Evolutionary conservation across 805 yeast genomes (phyloP).

Genomic region (Jamesozyma gamospora): DNA sequence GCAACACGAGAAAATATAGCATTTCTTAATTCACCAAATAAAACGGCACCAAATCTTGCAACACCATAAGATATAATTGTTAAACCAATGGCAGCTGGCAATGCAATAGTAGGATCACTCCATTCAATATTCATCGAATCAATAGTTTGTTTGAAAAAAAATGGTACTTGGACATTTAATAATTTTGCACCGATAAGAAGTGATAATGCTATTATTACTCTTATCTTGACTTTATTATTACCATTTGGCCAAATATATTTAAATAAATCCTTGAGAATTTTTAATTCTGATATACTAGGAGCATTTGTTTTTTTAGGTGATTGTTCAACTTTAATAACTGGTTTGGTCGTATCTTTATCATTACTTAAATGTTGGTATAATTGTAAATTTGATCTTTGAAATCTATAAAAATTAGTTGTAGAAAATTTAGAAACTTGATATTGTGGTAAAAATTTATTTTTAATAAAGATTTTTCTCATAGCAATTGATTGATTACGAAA

Average conservation of each 20-base stretch:
- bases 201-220: conserved; percentile 69
- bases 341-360: no score
- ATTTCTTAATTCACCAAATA: conserved; percentile 89
- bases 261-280: conserved; percentile 53
- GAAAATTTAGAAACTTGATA: no score
- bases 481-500: no score
- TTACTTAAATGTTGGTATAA: no score
- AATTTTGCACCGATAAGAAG: conserved; percentile 73
- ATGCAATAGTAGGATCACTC: conserved; percentile 53
- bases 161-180: conserved; percentile 91
- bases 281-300: conserved; percentile 32
- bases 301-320: not conserved
- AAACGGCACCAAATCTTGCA: conserved; percentile 87
- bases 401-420: no score
- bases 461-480: no score
- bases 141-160: conserved; percentile 78
- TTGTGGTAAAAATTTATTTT: no score
- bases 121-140: conserved; percentile 92
- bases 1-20: conserved; percentile 95
- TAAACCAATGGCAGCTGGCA: conserved; percentile 46
- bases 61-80: conserved; percentile 80
- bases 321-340: no score
- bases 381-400: no score
- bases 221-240: conserved; percentile 50
- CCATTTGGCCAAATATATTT: conserved; percentile 76